phyloP scores from a whole-genome alignment of 768 basidiomycete genomes.

The Antrodiella citrinella region DNA sequence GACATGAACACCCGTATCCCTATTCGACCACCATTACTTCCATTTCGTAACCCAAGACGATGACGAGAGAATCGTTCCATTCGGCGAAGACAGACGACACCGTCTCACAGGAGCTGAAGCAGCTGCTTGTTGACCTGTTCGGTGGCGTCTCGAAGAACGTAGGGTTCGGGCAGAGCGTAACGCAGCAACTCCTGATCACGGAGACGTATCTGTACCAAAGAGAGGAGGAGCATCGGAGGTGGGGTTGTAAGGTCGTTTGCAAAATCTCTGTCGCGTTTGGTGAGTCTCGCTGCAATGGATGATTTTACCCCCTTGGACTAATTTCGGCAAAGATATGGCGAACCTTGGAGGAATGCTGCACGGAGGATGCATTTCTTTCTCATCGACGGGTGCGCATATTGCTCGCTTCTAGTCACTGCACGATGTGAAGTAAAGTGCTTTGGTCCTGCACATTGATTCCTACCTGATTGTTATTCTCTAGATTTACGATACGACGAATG shows the following conservation, averaged over 20 bases:
- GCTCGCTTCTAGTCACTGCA: background rate
- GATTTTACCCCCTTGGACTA: no score
- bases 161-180: background rate
- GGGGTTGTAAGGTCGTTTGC: conserved; percentile 23
- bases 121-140: background rate
- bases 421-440: background rate
- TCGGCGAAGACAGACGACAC: background rate
- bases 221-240: conserved; percentile 23
- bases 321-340: conserved; percentile 18
- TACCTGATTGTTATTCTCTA: background rate
- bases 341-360: conserved; percentile 16
- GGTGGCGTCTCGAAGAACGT: background rate
- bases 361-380: conserved; percentile 20
- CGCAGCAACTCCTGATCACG: background rate
- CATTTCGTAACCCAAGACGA: no score
- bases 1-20: no score
- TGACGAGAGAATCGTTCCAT: background rate
- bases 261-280: conserved; percentile 21
- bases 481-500: conserved; percentile 16
- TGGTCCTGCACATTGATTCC: background rate
- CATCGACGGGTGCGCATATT: conserved; percentile 14
- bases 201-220: conserved; percentile 7
- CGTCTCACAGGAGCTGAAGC: background rate
- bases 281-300: conserved; percentile 5
- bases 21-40: no score